Evolutionary conservation across 78 protist genomes (phyloP), one percentile per base, ranked within the genome.

Genomic region (Bodo saltans): DNA sequence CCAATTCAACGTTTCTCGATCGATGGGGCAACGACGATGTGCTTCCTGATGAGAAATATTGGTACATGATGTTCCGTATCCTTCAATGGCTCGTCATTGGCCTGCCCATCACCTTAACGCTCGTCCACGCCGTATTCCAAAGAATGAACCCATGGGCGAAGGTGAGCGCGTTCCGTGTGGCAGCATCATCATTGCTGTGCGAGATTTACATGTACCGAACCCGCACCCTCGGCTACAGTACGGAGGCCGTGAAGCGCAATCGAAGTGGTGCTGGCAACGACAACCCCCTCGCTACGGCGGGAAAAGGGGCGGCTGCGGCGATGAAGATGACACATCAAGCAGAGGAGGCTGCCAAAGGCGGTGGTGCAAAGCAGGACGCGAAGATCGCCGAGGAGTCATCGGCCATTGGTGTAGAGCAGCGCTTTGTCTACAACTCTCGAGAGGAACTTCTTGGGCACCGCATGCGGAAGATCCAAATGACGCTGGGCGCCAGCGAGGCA

Each of bases 171-270:
- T 21, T 74, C 34, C 79, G 79, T 21, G 70, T 74, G 25, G 79
- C 79, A 8, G 25, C 79, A 11, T 33, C 27, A n/a, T 33, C 27
- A 29, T 33, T 74, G 25, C 79, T 74, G 35, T 29, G 29, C 34
- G 60, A 74, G 79, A 74, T 30, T 8, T 74, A 74, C 67, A 74
- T 74, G 79, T 74, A 74, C 79, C 52, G 79, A 8, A 74, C 79
- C 25, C 26, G 79, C 34, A 74, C 79, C 12, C 79, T 74, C 34
- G 79, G 35, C 41, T 74, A 74, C 67, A 30, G 42, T 23, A 30
- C 21, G 23, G 79, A 74, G 70, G 27, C 60, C 67, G 35, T 35
- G 35, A 42, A 74, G 67, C 79, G 35, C 29, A n/a, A 74, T 23
- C 70, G 35, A 8, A 29, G 42, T 21, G 12, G 47, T 23, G 60